Evolutionary conservation across 495 filamentous ascomycete species (phyloP).

Genomic region (Neurospora hispaniola): DNA sequence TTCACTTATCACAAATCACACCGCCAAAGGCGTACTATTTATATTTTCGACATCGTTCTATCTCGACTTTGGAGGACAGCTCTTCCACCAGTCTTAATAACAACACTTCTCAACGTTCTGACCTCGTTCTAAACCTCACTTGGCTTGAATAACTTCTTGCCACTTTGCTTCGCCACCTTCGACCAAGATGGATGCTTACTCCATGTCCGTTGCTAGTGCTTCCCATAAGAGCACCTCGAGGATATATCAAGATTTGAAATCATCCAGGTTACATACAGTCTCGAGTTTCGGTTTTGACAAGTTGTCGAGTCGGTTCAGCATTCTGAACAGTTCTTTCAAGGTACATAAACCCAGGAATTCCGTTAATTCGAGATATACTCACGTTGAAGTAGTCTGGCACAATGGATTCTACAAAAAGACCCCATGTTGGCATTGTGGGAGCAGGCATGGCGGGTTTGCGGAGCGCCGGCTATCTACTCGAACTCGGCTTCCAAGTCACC

Average conservation of each 20-base stretch:
- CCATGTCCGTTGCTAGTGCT: conserved; percentile 34
- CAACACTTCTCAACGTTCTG: background rate
- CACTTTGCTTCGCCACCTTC: background rate
- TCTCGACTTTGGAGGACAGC: background rate
- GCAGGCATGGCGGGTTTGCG: conserved; percentile 81
- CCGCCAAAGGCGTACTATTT: background rate
- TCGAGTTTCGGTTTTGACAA: background rate
- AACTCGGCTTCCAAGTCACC: conserved; percentile 70
- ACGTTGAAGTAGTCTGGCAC: conserved; percentile 17
- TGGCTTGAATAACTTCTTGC: background rate
- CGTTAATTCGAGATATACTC: too few relatives aligned
- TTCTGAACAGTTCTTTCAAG: conserved; percentile 19
- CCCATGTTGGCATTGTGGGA: conserved; percentile 64
- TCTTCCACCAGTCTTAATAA: background rate
- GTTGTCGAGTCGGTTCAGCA: conserved; percentile 13
- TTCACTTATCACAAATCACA: background rate
- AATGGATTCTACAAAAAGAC: conserved; percentile 20
- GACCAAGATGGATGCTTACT: conserved; percentile 39
- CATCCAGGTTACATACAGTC: conserved; percentile 11
- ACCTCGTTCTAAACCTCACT: background rate
- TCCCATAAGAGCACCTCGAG: conserved; percentile 30
- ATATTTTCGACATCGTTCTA: background rate
- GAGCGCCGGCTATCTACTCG: conserved; percentile 71
- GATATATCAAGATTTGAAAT: conserved; percentile 38
- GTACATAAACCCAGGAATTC: background rate